phyloP scores from a whole-genome alignment of 805 yeast genomes.

The Ogataea ganodermae region DNA sequence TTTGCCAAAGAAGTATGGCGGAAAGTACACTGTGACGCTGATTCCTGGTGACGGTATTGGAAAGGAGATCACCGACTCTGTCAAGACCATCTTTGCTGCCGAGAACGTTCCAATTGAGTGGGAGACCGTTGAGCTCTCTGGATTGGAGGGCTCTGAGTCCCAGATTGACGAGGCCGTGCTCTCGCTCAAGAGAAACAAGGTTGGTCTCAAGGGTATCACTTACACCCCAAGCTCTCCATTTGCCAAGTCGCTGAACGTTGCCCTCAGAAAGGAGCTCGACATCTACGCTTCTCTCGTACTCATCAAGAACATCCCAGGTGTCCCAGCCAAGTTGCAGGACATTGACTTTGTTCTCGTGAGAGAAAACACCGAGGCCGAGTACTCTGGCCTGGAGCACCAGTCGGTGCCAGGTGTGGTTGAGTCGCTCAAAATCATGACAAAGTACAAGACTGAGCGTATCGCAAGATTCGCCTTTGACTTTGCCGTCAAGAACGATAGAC shows the following conservation, averaged over 20 bases:
- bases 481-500: slow-evolving; percentile 89
- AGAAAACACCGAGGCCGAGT: slow-evolving; percentile 99
- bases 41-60: slow-evolving; percentile 99
- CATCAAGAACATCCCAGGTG: slow-evolving; percentile 93
- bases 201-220: slow-evolving; percentile 95
- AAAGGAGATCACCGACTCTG: slow-evolving; percentile 92
- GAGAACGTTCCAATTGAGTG: slow-evolving; percentile 92
- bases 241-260: slow-evolving; percentile 88
- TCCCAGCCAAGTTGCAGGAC: slow-evolving; percentile 81
- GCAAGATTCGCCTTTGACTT: slow-evolving; percentile 97
- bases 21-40: slow-evolving; percentile 89
- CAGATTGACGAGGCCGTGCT: slow-evolving; percentile 80
- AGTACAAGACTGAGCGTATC: slow-evolving; percentile 92
- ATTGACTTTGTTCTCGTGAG: slow-evolving; percentile 94
- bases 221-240: slow-evolving; percentile 82
- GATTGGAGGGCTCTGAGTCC: slow-evolving; percentile 47
- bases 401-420: slow-evolving; percentile 98
- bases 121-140: slow-evolving; percentile 78
- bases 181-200: slow-evolving; percentile 92
- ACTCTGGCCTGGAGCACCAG: slow-evolving; percentile 97
- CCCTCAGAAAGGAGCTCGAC: slow-evolving; percentile 93
- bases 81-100: slow-evolving; percentile 81
- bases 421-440: slow-evolving; percentile 92
- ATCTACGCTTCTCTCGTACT: slow-evolving; percentile 94
- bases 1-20: slow-evolving; percentile 91